Percentiles rank a stretch among this genome's conserved stretches.
Conservation (phyloP, 345 rosid species). For the Viola odorata region DNA sequence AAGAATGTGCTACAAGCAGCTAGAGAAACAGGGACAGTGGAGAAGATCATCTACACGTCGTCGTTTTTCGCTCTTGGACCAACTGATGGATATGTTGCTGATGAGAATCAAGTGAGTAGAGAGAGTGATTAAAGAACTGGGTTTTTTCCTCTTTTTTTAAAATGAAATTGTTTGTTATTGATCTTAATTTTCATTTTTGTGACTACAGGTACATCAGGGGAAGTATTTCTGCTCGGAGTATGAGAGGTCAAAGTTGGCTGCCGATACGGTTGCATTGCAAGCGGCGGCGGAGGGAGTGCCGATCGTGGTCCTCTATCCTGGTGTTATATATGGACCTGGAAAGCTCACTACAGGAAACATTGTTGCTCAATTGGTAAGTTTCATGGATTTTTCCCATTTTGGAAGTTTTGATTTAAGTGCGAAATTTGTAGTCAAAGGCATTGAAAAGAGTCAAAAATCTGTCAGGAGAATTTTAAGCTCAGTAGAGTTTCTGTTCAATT, state of each 20-base stretch:
- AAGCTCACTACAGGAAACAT: conserved; percentile 74
- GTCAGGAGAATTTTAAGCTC: too few species aligned
- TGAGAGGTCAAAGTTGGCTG: conserved; percentile 62
- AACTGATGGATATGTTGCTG: conserved; percentile 70
- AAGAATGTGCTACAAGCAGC: conserved; percentile 65
- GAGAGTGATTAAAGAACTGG: too few species aligned
- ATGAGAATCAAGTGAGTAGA: conserved; percentile 51
- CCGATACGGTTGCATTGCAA: conserved; percentile 55
- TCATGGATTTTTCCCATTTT: not conserved
- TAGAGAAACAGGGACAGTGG: conserved; percentile 41
- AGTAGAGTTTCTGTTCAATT: too few species aligned
- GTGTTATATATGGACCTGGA: conserved; percentile 81
- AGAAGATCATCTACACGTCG: conserved; percentile 75
- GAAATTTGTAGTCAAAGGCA: too few species aligned
- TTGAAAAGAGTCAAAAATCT: too few species aligned
- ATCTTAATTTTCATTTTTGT: not conserved
- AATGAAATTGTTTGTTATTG: not conserved
- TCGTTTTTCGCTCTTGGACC: conserved; percentile 88
- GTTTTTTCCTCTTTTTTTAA: not conserved
- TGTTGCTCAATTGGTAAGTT: conserved; percentile 63
- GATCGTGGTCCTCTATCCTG: conserved; percentile 65
- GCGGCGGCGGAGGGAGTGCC: conserved; percentile 43
- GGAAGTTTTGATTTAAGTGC: too few species aligned
- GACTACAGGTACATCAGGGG: conserved; percentile 52
- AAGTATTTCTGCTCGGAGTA: conserved; percentile 70